Evolutionary conservation across 495 filamentous ascomycete genomes (phyloP), one percentile per base, ranked within the genome.

Genomic region (Penicillium mononematosum): DNA sequence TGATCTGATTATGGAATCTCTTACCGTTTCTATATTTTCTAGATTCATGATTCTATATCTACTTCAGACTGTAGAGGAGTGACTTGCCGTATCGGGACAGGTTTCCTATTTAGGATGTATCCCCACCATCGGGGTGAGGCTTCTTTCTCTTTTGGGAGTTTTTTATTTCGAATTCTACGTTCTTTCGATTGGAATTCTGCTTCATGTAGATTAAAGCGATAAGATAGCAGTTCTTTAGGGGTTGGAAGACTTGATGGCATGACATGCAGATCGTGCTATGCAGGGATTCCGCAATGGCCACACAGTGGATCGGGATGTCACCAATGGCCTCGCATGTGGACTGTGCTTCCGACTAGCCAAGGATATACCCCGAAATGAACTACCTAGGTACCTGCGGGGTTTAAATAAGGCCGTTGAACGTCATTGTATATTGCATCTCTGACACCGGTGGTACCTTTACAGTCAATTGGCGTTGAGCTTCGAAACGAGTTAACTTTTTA

Each of bases 21-120:
- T 50, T 49, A 14, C 54, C 45, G 27, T 55, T 44, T 53, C 50
- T 45, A 53, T 27, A 9, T 34, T 6, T 25, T 25, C 24, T 5
- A 25, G 4, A 25, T 25, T 53, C 4, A 9, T 55, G 24, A 17
- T 34, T 44, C 16, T 42, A 45, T 42, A 45, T 31, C 24, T 12
- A 44, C n/a, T 44, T 17, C 17, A 17, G 44, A 4, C 8, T 38
- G 5, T 38, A 50, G 31, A 38, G 50, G 50, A 53, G 20, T 20
- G 27, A 24, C 50, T 42, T 61, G 24, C 47, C 53, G 29, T 31
- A 29, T 34, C 19, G 36, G 58, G 46, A 45, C 12, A 24, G 17
- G n/a, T 20, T 45, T 44, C 50, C 20, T 38, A 22, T 25, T 24
- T 5, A 7, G 19, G 36, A 39, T 17, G 16, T 6, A n/a, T 39